These are phyloP conservation scores for Didymella exigua DNA, from an alignment of 2,329 filamentous ascomycete genomes.

Conservation along the genomic window DNA sequence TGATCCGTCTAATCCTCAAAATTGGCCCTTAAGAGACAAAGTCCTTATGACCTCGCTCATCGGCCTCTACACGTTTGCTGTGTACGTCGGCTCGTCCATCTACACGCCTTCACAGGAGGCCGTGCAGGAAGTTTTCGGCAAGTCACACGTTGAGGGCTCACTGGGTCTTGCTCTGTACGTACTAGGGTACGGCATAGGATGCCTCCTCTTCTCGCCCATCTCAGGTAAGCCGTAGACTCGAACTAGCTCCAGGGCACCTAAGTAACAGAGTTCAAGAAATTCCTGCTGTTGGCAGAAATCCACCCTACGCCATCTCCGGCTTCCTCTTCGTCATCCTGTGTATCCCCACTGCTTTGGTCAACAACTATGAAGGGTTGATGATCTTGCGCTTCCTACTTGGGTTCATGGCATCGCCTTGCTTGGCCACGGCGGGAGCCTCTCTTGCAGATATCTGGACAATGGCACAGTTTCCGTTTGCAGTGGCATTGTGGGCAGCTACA, in stretches of 20 bases:
- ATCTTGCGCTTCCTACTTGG: slow-evolving; percentile 52
- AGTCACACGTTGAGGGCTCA: slow-evolving; percentile 58
- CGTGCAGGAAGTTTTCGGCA: slow-evolving; percentile 59
- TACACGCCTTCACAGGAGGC: slow-evolving; percentile 53
- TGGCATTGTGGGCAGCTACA: slow-evolving; percentile 50
- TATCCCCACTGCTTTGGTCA: slow-evolving; percentile 66
- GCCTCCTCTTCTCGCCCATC: slow-evolving; percentile 68
- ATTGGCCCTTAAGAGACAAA: slow-evolving; percentile 43
- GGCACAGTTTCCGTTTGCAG: slow-evolving; percentile 50
- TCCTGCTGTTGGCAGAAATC: slow-evolving; percentile 68
- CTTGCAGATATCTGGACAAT: slow-evolving; percentile 46
- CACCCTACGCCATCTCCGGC: slow-evolving; percentile 71
- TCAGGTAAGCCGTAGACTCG: too few species aligned
- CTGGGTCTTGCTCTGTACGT: slow-evolving; percentile 67
- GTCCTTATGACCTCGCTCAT: slow-evolving; percentile 40
- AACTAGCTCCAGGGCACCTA: too few species aligned
- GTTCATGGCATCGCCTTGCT: slow-evolving; percentile 44
- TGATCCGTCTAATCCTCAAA: slow-evolving; percentile 45
- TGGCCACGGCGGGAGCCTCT: slow-evolving; percentile 44
- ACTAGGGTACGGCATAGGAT: slow-evolving; percentile 64
- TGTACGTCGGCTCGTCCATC: slow-evolving; percentile 59
- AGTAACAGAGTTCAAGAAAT: too few species aligned
- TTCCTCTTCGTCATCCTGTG: slow-evolving; percentile 70
- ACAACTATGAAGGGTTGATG: slow-evolving; percentile 67
- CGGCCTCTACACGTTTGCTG: slow-evolving; percentile 64